A percentile compares a stretch with the other conserved stretches of the same genome.
These are phyloP conservation scores for Nymphaea thermarum DNA, from an alignment of 164 flowering plant species.

Conservation along the genomic window DNA sequence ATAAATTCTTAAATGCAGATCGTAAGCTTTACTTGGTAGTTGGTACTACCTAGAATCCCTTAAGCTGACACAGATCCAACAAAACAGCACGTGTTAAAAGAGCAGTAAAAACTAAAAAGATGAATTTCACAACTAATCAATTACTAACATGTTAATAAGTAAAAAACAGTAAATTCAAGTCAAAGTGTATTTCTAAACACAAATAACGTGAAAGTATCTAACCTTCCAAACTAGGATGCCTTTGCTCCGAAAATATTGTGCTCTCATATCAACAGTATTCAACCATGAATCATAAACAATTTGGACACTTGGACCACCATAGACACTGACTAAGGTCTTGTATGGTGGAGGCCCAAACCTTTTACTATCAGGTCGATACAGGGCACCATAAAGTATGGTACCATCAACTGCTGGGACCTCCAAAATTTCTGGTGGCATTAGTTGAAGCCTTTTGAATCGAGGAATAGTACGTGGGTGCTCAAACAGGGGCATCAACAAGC, in stretches of 20 bases:
- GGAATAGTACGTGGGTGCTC: slow-evolving; percentile 50
- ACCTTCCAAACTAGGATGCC: slow-evolving; percentile 96
- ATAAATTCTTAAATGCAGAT: no score
- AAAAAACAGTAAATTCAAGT: neutral
- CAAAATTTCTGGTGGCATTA: slow-evolving; percentile 69
- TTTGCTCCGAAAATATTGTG: slow-evolving; percentile 74
- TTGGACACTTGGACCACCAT: slow-evolving; percentile 88
- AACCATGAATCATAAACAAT: slow-evolving; percentile 75
- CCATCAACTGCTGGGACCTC: slow-evolving; percentile 64
- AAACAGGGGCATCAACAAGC: slow-evolving; percentile 38
- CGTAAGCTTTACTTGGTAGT: no score
- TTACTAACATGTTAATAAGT: neutral
- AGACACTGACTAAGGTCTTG: slow-evolving; percentile 67
- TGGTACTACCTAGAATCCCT: no score
- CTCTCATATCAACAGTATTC: slow-evolving; percentile 89
- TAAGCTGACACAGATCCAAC: no score
- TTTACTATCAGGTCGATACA: slow-evolving; percentile 62
- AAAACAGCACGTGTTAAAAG: no score
- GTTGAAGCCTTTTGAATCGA: slow-evolving; percentile 46
- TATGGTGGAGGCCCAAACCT: slow-evolving; percentile 90
- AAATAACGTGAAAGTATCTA: slow-evolving; percentile 6
- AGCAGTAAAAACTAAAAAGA: neutral
- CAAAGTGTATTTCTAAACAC: neutral
- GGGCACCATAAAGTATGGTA: slow-evolving; percentile 53
- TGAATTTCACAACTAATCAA: neutral